Conservation (phyloP, 2,329 filamentous ascomycete species). For the Claviceps digitariae region DNA sequence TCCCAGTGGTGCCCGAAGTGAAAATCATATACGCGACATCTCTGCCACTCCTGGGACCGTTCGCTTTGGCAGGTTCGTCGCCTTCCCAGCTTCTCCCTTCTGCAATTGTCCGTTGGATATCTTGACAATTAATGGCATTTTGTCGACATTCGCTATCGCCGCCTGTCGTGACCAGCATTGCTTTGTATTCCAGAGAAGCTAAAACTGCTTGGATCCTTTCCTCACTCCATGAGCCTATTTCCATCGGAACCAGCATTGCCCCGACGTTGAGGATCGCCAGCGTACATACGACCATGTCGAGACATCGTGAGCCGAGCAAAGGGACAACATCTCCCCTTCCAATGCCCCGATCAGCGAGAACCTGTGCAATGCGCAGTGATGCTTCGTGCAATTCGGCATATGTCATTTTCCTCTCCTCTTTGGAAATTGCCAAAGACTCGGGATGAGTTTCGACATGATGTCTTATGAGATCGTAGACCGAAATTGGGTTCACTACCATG, state of each 20-base stretch:
- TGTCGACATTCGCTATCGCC: background rate
- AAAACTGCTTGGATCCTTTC: conserved; percentile 3
- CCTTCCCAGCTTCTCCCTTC: no score
- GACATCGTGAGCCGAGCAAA: conserved; percentile 1
- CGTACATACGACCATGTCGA: conserved; percentile 3
- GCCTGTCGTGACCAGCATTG: background rate
- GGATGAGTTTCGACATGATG: background rate
- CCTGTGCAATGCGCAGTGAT: background rate
- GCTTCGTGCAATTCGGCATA: background rate
- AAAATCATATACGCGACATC: conserved; percentile 6
- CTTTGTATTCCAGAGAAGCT: background rate
- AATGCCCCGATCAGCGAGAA: background rate
- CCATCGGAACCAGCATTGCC: conserved; percentile 4
- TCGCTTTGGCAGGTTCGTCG: background rate
- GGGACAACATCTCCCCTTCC: conserved; percentile 1
- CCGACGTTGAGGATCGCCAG: conserved; percentile 1
- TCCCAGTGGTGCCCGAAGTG: conserved; percentile 26
- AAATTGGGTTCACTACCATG: background rate
- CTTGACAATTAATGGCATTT: background rate
- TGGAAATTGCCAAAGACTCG: background rate
- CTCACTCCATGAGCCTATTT: conserved; percentile 1
- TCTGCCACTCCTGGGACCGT: conserved; percentile 31
- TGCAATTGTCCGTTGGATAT: background rate
- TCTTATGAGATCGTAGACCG: background rate
- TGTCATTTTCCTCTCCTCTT: background rate